phyloP scores from a whole-genome alignment of 2,329 filamentous ascomycete species.

The Fusarium globosum region DNA sequence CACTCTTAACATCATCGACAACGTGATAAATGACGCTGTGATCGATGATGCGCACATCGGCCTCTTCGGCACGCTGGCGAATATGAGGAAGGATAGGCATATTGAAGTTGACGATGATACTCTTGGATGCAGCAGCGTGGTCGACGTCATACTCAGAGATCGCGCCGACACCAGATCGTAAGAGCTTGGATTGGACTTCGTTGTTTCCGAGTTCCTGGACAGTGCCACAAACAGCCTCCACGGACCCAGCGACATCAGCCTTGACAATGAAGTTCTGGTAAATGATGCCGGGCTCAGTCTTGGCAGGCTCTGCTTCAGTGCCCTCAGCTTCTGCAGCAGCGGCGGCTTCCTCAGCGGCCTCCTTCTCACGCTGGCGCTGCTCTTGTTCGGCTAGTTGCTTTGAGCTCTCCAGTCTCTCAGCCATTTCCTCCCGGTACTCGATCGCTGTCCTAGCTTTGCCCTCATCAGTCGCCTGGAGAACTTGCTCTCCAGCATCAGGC shows the following conservation, averaged over 20 bases:
- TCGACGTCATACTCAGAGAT: constrained; percentile 90
- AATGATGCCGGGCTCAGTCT: constrained; percentile 56
- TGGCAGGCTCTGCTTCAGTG: constrained; percentile 53
- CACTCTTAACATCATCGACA: constrained; percentile 75
- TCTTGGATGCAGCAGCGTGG: constrained; percentile 81
- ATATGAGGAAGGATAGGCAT: constrained; percentile 74
- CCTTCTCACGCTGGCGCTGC: constrained; percentile 68
- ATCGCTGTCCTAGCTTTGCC: constrained; percentile 81
- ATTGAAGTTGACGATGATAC: constrained; percentile 89
- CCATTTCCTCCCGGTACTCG: constrained; percentile 77
- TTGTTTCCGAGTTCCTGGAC: constrained; percentile 84
- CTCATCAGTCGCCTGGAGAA: constrained; percentile 85
- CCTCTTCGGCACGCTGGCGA: constrained; percentile 73
- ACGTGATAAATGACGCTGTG: constrained; percentile 89
- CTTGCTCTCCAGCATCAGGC: constrained; percentile 86
- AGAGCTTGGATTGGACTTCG: constrained; percentile 80
- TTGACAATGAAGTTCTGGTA: constrained; percentile 87
- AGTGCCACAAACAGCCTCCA: constrained; percentile 86
- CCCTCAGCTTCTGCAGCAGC: constrained; percentile 51
- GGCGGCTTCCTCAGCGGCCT: constrained; percentile 52
- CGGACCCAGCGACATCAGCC: constrained; percentile 92
- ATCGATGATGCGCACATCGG: constrained; percentile 81
- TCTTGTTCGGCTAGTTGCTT: constrained; percentile 82
- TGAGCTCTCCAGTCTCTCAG: constrained; percentile 78
- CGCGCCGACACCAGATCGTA: constrained; percentile 81